Evolutionary conservation across 139 green algal genomes (phyloP).

Genomic region (Chlorella sp.): DNA sequence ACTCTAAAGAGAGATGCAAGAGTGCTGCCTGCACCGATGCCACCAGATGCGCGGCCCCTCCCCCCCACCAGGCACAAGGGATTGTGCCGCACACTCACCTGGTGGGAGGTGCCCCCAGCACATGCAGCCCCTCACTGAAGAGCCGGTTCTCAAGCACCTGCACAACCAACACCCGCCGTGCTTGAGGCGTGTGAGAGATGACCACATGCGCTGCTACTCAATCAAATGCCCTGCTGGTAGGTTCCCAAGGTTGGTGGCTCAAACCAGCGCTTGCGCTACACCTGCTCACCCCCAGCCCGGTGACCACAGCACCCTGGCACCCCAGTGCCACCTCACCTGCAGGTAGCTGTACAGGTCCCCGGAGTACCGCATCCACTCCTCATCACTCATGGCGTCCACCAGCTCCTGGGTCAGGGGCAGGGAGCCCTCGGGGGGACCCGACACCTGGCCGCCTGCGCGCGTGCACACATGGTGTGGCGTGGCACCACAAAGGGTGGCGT

Average conservation of each 20-base stretch:
- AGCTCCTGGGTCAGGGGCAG: conserved; percentile 40
- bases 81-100: too few relatives aligned
- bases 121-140: conserved; percentile 94
- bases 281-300: not conserved
- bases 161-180: not conserved
- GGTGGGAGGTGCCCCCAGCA: conserved; percentile 63
- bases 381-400: conserved; percentile 23
- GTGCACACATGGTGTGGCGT: too few relatives aligned
- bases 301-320: too few relatives aligned
- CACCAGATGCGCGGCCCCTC: too few relatives aligned
- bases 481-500: too few relatives aligned
- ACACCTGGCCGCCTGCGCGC: too few relatives aligned
- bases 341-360: conserved; percentile 81
- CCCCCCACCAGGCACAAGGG: too few relatives aligned
- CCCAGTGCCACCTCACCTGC: conserved; percentile 34
- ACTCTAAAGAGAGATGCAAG: too few relatives aligned
- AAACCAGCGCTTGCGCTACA: not conserved
- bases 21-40: too few relatives aligned
- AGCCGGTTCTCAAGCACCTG: conserved; percentile 86
- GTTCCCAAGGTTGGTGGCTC: not conserved
- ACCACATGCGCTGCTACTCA: not conserved
- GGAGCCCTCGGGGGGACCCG: not conserved
- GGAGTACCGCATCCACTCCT: conserved; percentile 65
- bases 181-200: not conserved
- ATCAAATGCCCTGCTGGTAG: not conserved